Evolutionary conservation across 129 eudicot genomes (phyloP), one percentile per base, ranked within the genome.

Genomic region (Chrysanthemum lavandulifolium): DNA sequence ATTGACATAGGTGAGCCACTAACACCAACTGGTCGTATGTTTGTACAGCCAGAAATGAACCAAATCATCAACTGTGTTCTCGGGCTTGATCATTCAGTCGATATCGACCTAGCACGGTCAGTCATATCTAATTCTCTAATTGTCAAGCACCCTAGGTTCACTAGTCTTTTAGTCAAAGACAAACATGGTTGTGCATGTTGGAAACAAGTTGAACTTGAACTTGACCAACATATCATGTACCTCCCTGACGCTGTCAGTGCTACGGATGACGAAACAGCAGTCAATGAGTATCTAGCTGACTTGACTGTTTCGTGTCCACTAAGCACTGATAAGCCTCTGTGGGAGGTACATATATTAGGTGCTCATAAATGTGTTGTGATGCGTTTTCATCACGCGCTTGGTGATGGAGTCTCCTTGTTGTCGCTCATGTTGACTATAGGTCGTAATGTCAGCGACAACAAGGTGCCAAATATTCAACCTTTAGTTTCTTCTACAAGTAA

Each of bases 311-410:
- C 97, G 5, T 82, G 84, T 3, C 98, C 98, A 0, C 69, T 93
- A 19, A 67, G 74, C 79, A 67, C 70, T 9, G 85, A 82, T 15
- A 93, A 93, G 59, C 98, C 98, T 0, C 76, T 93, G 5, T 93
- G 98, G 98, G 98, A 93, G 59, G 49, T 93, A 0, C 98, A 93
- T 55, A 13, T 89, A 7, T 66, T 93, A 10, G 57, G 69, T 78
- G 88, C 92, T 0, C 89, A 87, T 57, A 84, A 84, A 5, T 86
- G 96, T 25, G 82, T 73, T 3, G 91, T 93, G 52, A 70, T 93
- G n/a, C 89, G 98, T 13, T 72, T 93, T 5, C 98, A 90, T 66
- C 98, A 93, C 71, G 95, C 98, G 40, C 79, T 93, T n/a, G 98
- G 98, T 10, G 98, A 93, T 64, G 98, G 96, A 2, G 82, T 83